A percentile compares a stretch with the other conserved stretches of the same genome.
Evolutionary conservation across 2,329 filamentous ascomycete species (phyloP).

Genomic region (Pseudopyricularia javanii): DNA sequence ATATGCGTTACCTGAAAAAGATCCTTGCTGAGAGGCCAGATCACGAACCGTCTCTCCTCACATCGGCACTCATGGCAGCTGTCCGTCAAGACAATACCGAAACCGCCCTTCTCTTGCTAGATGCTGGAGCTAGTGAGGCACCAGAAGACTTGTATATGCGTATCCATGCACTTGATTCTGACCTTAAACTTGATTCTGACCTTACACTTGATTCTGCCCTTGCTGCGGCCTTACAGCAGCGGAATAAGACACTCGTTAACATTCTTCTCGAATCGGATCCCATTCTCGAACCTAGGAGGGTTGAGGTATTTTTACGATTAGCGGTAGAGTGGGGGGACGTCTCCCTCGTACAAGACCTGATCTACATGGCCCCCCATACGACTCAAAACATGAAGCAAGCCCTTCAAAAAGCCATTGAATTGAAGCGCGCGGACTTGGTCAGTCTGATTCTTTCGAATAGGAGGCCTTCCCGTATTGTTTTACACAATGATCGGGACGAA

Average conservation of each 20-base stretch:
- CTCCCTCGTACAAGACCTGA: background rate
- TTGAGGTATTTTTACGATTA: background rate
- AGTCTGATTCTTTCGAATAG: background rate
- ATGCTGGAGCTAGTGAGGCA: background rate
- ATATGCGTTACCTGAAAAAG: background rate
- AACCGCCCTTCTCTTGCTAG: background rate
- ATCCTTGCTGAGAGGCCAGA: background rate
- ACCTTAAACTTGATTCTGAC: background rate
- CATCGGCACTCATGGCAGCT: background rate
- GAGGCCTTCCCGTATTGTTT: background rate
- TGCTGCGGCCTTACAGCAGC: background rate
- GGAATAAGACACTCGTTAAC: background rate
- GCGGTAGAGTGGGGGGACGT: background rate
- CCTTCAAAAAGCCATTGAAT: background rate
- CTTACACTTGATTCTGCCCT: background rate
- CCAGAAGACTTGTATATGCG: too few relatives aligned
- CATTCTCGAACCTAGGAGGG: background rate
- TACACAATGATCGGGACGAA: background rate
- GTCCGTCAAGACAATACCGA: background rate
- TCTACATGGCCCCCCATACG: background rate
- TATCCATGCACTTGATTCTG: too few relatives aligned
- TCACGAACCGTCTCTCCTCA: background rate
- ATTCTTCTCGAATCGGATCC: background rate
- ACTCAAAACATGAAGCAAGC: background rate
- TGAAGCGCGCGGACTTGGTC: background rate